Evolutionary conservation across 2,329 filamentous ascomycete species (phyloP).

Genomic region (Chlorencoelia australis): DNA sequence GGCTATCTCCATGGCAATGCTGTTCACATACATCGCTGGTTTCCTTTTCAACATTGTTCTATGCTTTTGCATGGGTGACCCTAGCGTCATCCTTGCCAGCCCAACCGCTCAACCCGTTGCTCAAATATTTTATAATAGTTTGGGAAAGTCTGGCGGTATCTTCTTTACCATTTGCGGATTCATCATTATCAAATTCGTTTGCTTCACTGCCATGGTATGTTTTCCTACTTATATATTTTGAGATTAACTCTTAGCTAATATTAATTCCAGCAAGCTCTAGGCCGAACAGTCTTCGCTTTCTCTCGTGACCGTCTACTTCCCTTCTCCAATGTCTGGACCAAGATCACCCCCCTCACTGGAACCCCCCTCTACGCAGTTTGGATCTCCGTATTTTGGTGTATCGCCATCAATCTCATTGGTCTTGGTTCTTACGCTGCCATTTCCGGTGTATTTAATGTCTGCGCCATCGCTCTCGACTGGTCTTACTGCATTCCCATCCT

Average conservation of each 20-base stretch:
- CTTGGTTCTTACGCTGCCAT: conserved; percentile 45
- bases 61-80: conserved; percentile 39
- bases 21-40: conserved; percentile 44
- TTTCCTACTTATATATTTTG: conserved; percentile 32
- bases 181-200: conserved; percentile 48
- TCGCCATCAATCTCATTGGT: conserved; percentile 48
- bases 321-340: conserved; percentile 46
- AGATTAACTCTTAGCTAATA: conserved; percentile 30
- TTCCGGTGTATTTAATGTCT: conserved; percentile 42
- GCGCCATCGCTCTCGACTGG: conserved; percentile 44
- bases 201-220: conserved; percentile 40
- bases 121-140: conserved; percentile 47
- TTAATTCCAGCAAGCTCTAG: conserved; percentile 33
- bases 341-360: conserved; percentile 41
- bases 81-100: conserved; percentile 35
- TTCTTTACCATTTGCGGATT: conserved; percentile 46
- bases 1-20: conserved; percentile 45
- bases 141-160: conserved; percentile 38
- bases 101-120: conserved; percentile 42
- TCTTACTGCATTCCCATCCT: conserved; percentile 46
- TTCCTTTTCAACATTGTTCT: conserved; percentile 50
- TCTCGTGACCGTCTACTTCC: conserved; percentile 47
- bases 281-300: conserved; percentile 44
- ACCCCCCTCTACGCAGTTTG: conserved; percentile 52
- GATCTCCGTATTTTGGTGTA: conserved; percentile 43